These are phyloP conservation scores for Cymbidium sinense DNA, from an alignment of 106 monocot genomes.

Conservation along the genomic window DNA sequence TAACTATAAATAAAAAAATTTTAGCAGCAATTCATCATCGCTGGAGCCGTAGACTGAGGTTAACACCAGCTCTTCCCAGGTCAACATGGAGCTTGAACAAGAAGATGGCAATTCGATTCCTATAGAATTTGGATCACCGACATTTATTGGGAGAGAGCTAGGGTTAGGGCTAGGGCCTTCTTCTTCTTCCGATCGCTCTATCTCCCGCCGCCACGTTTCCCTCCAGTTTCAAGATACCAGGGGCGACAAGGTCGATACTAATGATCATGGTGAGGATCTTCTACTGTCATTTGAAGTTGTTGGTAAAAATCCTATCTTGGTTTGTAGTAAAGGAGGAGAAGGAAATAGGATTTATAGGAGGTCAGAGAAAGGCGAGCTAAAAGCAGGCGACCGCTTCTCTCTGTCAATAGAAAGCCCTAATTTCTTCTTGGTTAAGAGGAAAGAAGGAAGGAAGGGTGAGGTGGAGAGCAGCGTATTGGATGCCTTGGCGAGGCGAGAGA, in stretches of 20 bases:
- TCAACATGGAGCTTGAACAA: constrained; percentile 22
- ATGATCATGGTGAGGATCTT: background rate
- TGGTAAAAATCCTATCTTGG: constrained; percentile 44
- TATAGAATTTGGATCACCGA: constrained; percentile 2
- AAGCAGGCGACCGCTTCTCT: constrained; percentile 7
- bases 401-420: constrained; percentile 14
- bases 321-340: constrained; percentile 3
- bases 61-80: background rate
- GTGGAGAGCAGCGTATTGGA: constrained; percentile 8
- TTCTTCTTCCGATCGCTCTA: constrained; percentile 21
- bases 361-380: constrained; percentile 13
- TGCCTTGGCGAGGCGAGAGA: constrained; percentile 15
- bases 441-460: background rate
- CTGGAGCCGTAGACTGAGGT: too few species aligned
- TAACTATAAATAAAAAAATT: too few species aligned
- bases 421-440: constrained; percentile 13
- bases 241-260: background rate
- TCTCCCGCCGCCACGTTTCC: constrained; percentile 38
- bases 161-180: constrained; percentile 6
- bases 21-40: too few species aligned
- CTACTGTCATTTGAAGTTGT: constrained; percentile 30
- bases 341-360: constrained; percentile 7
- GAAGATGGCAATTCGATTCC: constrained; percentile 8
- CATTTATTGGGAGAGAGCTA: constrained; percentile 14
- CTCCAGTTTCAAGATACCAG: constrained; percentile 1